A percentile compares a stretch with the other conserved stretches of the same genome.
Evolutionary conservation across 2,329 filamentous ascomycete genomes (phyloP).

Genomic region (Teratosphaeria viscida): DNA sequence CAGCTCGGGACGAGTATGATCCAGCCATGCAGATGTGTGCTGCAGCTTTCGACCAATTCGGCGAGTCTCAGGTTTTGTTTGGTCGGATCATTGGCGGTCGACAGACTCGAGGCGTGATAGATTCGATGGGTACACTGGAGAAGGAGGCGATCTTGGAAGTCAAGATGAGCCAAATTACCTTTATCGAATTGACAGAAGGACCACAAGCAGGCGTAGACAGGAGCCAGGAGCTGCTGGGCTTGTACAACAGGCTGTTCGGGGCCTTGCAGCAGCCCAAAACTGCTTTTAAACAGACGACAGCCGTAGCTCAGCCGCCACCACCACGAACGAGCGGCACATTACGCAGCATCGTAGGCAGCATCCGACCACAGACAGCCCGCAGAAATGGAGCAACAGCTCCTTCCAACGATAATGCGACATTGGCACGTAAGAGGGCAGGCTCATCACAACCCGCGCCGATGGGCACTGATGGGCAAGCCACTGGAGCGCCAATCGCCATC

Average conservation of each 20-base stretch:
- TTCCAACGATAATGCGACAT: not conserved
- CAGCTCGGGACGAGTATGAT: constrained; percentile 72
- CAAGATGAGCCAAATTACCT: constrained; percentile 84
- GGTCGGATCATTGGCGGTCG: constrained; percentile 35
- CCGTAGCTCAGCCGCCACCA: constrained; percentile 12
- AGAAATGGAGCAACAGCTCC: constrained; percentile 35
- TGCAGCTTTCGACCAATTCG: constrained; percentile 83
- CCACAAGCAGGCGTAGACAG: constrained; percentile 78
- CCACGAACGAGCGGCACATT: constrained; percentile 26
- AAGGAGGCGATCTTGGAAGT: constrained; percentile 84
- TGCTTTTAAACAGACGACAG: constrained; percentile 37
- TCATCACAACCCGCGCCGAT: not conserved
- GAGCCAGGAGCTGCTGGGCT: constrained; percentile 69
- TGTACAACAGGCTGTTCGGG: constrained; percentile 75
- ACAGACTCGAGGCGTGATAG: constrained; percentile 46
- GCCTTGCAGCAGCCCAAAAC: constrained; percentile 32
- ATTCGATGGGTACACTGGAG: constrained; percentile 73
- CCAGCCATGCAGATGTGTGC: constrained; percentile 77
- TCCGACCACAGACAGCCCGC: constrained; percentile 48
- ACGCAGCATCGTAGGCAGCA: constrained; percentile 55
- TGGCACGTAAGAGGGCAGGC: constrained; percentile 4
- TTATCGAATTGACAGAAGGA: constrained; percentile 75
- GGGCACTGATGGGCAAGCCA: constrained; percentile 4
- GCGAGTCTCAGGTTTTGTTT: constrained; percentile 59
- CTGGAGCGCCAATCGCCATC: constrained; percentile 52